Base-by-base conservation (phyloP, 441 rosid species). In the Jatropha podagrica region DNA sequence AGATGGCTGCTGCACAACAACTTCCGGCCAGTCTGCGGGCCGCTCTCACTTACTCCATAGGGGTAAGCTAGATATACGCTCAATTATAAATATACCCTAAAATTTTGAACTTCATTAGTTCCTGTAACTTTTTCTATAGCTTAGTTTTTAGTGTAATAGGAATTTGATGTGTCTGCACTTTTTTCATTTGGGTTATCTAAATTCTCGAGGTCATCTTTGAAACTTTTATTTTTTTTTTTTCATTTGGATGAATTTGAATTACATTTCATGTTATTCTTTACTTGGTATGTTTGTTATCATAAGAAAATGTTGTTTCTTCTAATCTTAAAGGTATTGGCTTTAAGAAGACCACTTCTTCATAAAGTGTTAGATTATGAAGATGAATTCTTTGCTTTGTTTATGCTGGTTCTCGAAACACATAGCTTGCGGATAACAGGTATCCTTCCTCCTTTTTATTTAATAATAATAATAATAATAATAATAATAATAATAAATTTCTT, bases 1-100 rank as follows among this genome's bases (percentile, higher is more conserved):
- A 90, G 92, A 91, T 95, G 98, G 94, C 98, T 72, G 99, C 99
- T 3, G 99, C 99, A 65, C 99, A 96, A 71, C 99, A 96, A 78
- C 98, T 96, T 58, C 99, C 99, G 13, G 88, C 97, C 83, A 96
- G 99, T 84, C 94, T 96, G 73, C 97, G 99, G 1, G 94, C 96
- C 44, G 99, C 99, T 76, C 92, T 96, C 70, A 89, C 98, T 48
- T 96, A 96, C 80, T 96, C 99, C 38, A 79, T 92, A 66, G 99
- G 99, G 74, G 99, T 96, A 88, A 76, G 76, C 77, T 27, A 27
- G 64, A 20, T 7, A 3, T 41, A 41, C 17, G 62, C 46, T 20
- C 44, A 13, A 7, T 51, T 54, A 0, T 42, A 27, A 11, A 68
- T 61, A 17, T 49, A 27, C 18, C 23, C 17, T n/a, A 26, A 74